A percentile compares a stretch with the other conserved stretches of the same genome.
Evolutionary conservation across 1,284 basidiomycete genomes (phyloP).

Genomic region (Moesziomyces aphidis): DNA sequence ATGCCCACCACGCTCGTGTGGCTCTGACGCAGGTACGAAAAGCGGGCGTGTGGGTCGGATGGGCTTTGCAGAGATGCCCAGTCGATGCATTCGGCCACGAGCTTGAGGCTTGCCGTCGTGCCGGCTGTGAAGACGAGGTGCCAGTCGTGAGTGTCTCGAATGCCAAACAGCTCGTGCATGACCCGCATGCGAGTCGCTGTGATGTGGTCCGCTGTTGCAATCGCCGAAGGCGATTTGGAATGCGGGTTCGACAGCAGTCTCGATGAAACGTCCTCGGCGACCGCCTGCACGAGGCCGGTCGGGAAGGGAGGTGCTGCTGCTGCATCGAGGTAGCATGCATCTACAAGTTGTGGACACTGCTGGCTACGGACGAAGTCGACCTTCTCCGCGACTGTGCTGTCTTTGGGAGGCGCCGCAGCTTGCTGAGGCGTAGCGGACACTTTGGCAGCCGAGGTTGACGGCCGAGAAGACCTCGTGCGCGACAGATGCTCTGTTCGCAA

Average conservation of each 20-base stretch:
- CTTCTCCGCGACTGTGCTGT: constrained; percentile 4
- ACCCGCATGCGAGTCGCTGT: constrained; percentile 49
- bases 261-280: constrained; percentile 35
- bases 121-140: constrained; percentile 55
- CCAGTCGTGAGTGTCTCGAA: constrained; percentile 47
- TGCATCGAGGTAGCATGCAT: constrained; percentile 63
- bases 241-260: constrained; percentile 66
- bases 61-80: constrained; percentile 3
- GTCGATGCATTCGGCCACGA: constrained; percentile 51
- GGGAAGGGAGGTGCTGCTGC: constrained; percentile 65
- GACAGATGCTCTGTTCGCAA: not conserved
- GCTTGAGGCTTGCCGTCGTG: constrained; percentile 51
- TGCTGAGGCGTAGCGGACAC: not conserved
- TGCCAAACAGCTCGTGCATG: constrained; percentile 59
- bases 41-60: constrained; percentile 1
- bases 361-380: constrained; percentile 17
- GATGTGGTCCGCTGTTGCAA: constrained; percentile 52
- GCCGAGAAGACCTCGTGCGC: not conserved
- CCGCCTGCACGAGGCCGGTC: constrained; percentile 35
- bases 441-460: not conserved
- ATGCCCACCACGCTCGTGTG: constrained; percentile 54
- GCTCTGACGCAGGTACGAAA: constrained; percentile 39
- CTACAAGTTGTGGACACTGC: constrained; percentile 35
- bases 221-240: constrained; percentile 59
- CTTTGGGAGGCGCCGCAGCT: not conserved